Base-by-base conservation (phyloP, 2,329 filamentous ascomycete genomes). In the Aureobasidium namibiae region DNA sequence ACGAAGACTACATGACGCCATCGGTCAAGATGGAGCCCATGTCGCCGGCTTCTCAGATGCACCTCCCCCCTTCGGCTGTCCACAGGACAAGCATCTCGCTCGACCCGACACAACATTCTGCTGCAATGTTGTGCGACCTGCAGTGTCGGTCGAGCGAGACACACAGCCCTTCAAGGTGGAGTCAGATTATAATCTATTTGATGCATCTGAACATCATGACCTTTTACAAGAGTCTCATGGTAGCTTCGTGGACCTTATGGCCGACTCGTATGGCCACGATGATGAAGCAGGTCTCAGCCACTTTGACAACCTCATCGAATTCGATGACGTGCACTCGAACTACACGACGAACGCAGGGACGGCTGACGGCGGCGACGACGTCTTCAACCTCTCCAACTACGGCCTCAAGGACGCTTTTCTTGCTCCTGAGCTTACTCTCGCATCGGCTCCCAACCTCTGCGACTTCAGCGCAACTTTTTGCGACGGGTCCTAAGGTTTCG, bases 41-140 rank as follows among this genome's bases (percentile, higher is more conserved):
- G 48, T 58, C 59, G 18, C 44, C 59, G 29, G 53, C 59, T 42
- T 45, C 44, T 42, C 49, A 38, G 36, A 56, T 60, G 44, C 59
- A 54, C 34, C n/a, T 33, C 29, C 38, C 57, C 2, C 42, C 44
- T 42, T 38, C 53, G 44, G 41, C 36, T 52, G 60, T 60, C 38
- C 44, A 45, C 29, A 57, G 54, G 49, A 58, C 52, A 50, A 54
- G 52, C 45, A 50, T 57, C 61, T 60, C 87, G 78, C 82, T 89
- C 85, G 90, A 95, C 83, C 79, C 84, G 94, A 94, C 92, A 96
- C 94, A 96, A 96, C 92, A 95, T 96, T 92, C 94, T 97, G 94
- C 94, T 82, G 94, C 83, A 92, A 87, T 96, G 92, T 96, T 97
- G 94, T 97, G 88, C 77, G 94, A 96, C 94, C 94, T 95, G 94